Conservation (phyloP, 1,284 basidiomycete species). For the Trichosporon ovoides region DNA sequence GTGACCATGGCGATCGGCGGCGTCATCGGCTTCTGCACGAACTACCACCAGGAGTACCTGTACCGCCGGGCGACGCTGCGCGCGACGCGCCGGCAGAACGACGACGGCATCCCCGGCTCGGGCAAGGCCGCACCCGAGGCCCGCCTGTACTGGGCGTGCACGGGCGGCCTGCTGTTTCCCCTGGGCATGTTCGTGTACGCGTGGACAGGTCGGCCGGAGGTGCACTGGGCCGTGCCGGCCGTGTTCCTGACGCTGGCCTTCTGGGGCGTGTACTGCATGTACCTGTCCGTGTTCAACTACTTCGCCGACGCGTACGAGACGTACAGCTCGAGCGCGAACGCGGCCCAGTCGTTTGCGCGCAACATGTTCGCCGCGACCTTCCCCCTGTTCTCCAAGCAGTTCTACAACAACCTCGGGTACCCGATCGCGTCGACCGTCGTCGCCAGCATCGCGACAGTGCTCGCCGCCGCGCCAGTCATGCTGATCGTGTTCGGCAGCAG, state of each 20-base stretch:
- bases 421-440: constrained; percentile 41
- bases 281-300: constrained; percentile 41
- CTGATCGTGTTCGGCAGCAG: constrained; percentile 42
- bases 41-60: constrained; percentile 50
- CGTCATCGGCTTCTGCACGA: constrained; percentile 65
- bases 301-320: constrained; percentile 46
- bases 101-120: not conserved
- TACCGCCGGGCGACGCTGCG: constrained; percentile 28
- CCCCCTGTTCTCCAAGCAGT: constrained; percentile 39
- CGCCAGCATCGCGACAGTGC: constrained; percentile 36
- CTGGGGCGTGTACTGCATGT: constrained; percentile 42
- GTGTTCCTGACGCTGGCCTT: constrained; percentile 29
- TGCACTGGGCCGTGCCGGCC: constrained; percentile 39
- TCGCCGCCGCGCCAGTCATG: constrained; percentile 39
- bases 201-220: constrained; percentile 39
- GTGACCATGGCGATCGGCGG: constrained; percentile 53
- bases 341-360: constrained; percentile 42
- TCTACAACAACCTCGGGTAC: constrained; percentile 44
- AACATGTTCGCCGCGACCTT: constrained; percentile 41
- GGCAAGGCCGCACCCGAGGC: constrained; percentile 51
- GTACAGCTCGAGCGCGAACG: constrained; percentile 47
- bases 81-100: constrained; percentile 18
- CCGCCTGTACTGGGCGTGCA: constrained; percentile 48
- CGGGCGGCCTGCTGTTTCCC: constrained; percentile 46
- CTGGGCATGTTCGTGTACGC: constrained; percentile 36